Percentiles rank a stretch among this genome's conserved stretches.
These are phyloP conservation scores for Pistacia atlantica DNA, from an alignment of 345 rosid genomes.

Conservation along the genomic window DNA sequence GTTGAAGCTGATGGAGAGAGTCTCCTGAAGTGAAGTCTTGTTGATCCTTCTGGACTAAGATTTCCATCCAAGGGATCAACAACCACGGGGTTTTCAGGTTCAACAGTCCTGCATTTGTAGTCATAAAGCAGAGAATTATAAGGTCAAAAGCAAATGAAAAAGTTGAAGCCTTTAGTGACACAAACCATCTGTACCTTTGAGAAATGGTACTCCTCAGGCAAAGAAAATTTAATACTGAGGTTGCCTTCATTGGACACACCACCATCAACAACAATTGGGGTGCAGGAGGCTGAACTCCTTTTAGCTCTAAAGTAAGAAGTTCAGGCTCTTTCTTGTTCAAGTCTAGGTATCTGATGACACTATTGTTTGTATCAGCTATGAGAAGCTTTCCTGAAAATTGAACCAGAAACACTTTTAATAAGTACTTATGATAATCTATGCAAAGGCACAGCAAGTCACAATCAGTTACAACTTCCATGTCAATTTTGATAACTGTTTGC, in stretches of 20 bases:
- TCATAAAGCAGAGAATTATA: background rate
- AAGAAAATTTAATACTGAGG: constrained; percentile 58
- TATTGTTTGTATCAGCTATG: constrained; percentile 96
- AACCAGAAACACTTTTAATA: constrained; percentile 9
- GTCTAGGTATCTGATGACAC: constrained; percentile 70
- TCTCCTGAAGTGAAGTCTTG: constrained; percentile 59
- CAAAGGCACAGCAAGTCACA: background rate
- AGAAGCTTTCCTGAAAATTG: constrained; percentile 68
- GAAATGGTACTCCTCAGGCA: constrained; percentile 82
- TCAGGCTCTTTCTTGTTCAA: constrained; percentile 52
- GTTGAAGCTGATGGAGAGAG: constrained; percentile 51
- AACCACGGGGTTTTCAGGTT: constrained; percentile 70
- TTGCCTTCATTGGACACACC: constrained; percentile 64
- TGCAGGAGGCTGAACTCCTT: constrained; percentile 61
- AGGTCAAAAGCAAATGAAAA: background rate
- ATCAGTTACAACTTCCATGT: background rate
- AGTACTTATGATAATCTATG: background rate
- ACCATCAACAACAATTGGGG: constrained; percentile 52
- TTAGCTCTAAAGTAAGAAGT: constrained; percentile 72
- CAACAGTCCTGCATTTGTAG: constrained; percentile 63
- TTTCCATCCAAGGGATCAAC: constrained; percentile 72
- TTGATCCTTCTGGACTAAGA: constrained; percentile 72
- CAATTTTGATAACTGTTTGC: constrained; percentile 9
- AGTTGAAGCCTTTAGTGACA: background rate
- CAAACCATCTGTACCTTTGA: constrained; percentile 58